These are phyloP conservation scores for Metschnikowia rubicola DNA, from an alignment of 805 yeast genomes.

Conservation along the genomic window DNA sequence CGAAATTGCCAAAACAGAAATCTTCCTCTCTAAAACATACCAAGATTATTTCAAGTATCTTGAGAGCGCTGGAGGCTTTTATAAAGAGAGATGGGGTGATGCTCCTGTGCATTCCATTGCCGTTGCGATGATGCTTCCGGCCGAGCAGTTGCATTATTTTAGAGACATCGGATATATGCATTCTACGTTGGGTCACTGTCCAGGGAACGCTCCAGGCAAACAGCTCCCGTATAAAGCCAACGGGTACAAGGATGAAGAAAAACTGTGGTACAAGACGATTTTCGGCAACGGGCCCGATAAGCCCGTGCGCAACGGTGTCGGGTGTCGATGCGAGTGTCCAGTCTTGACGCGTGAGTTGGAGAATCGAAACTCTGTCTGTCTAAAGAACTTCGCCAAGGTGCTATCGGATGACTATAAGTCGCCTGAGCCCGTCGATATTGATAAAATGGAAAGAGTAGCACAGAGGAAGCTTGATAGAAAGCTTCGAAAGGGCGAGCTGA, in stretches of 20 bases:
- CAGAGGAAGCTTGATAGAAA: slow-evolving; percentile 19
- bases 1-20: slow-evolving; percentile 80
- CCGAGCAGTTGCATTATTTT: slow-evolving; percentile 79
- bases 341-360: slow-evolving; percentile 48
- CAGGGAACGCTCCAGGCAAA: slow-evolving; percentile 44
- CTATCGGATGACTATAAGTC: slow-evolving; percentile 29
- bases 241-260: slow-evolving; percentile 24
- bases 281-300: slow-evolving; percentile 20
- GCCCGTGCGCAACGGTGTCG: slow-evolving; percentile 50
- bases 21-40: slow-evolving; percentile 66
- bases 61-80: slow-evolving; percentile 78
- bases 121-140: slow-evolving; percentile 66
- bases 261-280: slow-evolving; percentile 29
- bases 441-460: slow-evolving; percentile 24
- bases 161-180: slow-evolving; percentile 90
- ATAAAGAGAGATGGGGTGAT: slow-evolving; percentile 95
- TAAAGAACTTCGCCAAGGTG: slow-evolving; percentile 46
- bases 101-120: slow-evolving; percentile 93
- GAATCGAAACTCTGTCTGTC: slow-evolving; percentile 48
- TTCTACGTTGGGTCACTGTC: slow-evolving; percentile 80
- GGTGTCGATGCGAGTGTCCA: slow-evolving; percentile 88
- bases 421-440: slow-evolving; percentile 21
- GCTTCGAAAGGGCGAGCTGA: slow-evolving; percentile 19
- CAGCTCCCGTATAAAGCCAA: slow-evolving; percentile 18
- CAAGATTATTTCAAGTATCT: slow-evolving; percentile 62